These are phyloP conservation scores for Cercospora sojina DNA, from an alignment of 2,329 filamentous ascomycete genomes.

Conservation along the genomic window DNA sequence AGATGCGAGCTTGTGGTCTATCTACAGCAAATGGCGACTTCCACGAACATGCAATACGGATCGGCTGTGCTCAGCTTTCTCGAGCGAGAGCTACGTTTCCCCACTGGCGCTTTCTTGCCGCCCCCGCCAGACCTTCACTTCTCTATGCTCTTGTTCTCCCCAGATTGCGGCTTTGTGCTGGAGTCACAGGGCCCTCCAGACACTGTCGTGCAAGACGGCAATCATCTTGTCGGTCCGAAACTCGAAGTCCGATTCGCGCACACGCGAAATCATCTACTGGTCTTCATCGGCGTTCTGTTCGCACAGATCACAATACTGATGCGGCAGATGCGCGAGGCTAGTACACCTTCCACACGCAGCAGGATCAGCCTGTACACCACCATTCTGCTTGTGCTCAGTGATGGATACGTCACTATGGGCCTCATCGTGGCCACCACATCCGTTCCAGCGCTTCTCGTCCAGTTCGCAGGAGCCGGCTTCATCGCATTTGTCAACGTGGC, in stretches of 20 bases:
- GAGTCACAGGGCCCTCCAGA: slow-evolving; percentile 61
- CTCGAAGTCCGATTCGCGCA: slow-evolving; percentile 51
- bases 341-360: slow-evolving; percentile 63
- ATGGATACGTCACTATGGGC: slow-evolving; percentile 57
- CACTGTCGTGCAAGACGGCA: slow-evolving; percentile 50
- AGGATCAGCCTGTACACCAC: slow-evolving; percentile 65
- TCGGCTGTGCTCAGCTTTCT: slow-evolving; percentile 49
- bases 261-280: slow-evolving; percentile 54
- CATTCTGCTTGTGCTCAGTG: slow-evolving; percentile 60
- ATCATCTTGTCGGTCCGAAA: slow-evolving; percentile 59
- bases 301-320: slow-evolving; percentile 58
- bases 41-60: slow-evolving; percentile 30
- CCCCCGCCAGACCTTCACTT: slow-evolving; percentile 55
- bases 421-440: slow-evolving; percentile 58
- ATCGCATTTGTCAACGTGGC: slow-evolving; percentile 60
- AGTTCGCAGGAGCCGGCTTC: slow-evolving; percentile 58
- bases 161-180: slow-evolving; percentile 65
- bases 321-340: slow-evolving; percentile 63
- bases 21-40: slow-evolving; percentile 60
- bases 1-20: slow-evolving; percentile 90
- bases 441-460: slow-evolving; percentile 55
- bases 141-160: slow-evolving; percentile 62
- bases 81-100: slow-evolving; percentile 60
- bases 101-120: slow-evolving; percentile 57
- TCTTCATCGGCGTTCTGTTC: slow-evolving; percentile 52